phyloP scores from a whole-genome alignment of 2,329 filamentous ascomycete species.

The Dothideomycetes sp. region DNA sequence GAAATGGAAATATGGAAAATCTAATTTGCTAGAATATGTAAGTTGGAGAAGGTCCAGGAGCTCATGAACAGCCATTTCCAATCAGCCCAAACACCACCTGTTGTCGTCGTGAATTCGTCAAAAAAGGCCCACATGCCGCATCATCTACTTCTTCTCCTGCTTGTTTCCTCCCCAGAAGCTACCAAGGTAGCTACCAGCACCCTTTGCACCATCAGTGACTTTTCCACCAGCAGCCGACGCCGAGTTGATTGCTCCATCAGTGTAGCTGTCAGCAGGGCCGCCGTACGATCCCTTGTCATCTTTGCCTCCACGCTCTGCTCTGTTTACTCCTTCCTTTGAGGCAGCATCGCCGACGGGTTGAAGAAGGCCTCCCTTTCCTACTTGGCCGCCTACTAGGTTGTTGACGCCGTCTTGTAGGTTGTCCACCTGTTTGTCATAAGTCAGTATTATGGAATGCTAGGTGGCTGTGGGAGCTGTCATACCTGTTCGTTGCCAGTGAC shows the following conservation, averaged over 20 bases:
- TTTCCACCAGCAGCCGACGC: conserved; percentile 17
- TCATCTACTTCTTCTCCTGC: conserved; percentile 14
- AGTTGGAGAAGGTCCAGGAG: too few relatives aligned
- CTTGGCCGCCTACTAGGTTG: conserved; percentile 49
- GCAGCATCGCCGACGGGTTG: conserved; percentile 52
- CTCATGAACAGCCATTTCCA: too few relatives aligned
- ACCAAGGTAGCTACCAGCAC: conserved; percentile 21
- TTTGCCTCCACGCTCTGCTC: conserved; percentile 52
- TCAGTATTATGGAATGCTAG: too few relatives aligned
- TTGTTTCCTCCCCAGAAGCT: conserved; percentile 22
- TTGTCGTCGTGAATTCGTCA: too few relatives aligned
- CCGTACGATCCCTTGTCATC: conserved; percentile 47
- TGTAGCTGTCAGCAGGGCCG: conserved; percentile 22
- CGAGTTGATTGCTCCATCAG: conserved; percentile 17
- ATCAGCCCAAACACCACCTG: too few relatives aligned
- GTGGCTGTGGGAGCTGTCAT: too few relatives aligned
- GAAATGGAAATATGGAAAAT: too few relatives aligned
- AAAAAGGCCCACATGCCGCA: background rate
- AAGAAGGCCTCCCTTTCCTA: conserved; percentile 57
- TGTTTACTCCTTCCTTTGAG: conserved; percentile 56
- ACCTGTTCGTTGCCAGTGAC: conserved; percentile 56
- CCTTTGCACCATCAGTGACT: conserved; percentile 19
- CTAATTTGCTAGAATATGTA: too few relatives aligned
- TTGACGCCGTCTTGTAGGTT: conserved; percentile 57
- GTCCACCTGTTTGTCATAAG: too few relatives aligned